Percentiles rank a stretch among this genome's conserved stretches.
Evolutionary conservation across 139 green algal species (phyloP).

Genomic region (Astrephomene gubernaculifera): DNA sequence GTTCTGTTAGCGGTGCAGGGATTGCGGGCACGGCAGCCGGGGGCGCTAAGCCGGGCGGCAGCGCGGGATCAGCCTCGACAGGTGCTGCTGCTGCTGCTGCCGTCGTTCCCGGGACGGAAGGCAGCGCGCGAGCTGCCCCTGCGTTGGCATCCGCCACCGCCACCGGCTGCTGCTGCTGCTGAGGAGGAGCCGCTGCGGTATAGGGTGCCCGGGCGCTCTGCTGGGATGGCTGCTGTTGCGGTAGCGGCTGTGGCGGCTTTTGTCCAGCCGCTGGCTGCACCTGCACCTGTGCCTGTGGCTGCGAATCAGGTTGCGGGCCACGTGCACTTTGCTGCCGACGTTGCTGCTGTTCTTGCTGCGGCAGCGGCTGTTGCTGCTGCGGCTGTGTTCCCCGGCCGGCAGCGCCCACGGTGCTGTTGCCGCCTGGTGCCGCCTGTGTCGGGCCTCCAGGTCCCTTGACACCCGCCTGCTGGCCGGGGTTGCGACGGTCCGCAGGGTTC

Average conservation of each 20-base stretch:
- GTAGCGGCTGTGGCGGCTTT: neutral
- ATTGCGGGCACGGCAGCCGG: too few species aligned
- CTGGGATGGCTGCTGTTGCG: too few species aligned
- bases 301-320: neutral
- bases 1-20: too few species aligned
- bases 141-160: neutral
- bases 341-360: neutral
- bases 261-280: too few species aligned
- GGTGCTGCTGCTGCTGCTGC: neutral
- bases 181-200: too few species aligned
- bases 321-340: neutral
- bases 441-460: neutral
- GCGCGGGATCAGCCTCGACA: neutral
- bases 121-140: neutral
- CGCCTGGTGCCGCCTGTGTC: neutral
- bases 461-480: neutral
- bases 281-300: neutral
- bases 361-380: neutral
- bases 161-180: slow-evolving; percentile 1
- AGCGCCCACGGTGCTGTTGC: too few species aligned
- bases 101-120: neutral
- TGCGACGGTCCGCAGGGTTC: neutral
- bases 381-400: too few species aligned
- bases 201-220: too few species aligned
- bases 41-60: slow-evolving; percentile 6